These are phyloP conservation scores for Hanseniaspora guilliermondii DNA, from an alignment of 805 yeast genomes.

Conservation along the genomic window DNA sequence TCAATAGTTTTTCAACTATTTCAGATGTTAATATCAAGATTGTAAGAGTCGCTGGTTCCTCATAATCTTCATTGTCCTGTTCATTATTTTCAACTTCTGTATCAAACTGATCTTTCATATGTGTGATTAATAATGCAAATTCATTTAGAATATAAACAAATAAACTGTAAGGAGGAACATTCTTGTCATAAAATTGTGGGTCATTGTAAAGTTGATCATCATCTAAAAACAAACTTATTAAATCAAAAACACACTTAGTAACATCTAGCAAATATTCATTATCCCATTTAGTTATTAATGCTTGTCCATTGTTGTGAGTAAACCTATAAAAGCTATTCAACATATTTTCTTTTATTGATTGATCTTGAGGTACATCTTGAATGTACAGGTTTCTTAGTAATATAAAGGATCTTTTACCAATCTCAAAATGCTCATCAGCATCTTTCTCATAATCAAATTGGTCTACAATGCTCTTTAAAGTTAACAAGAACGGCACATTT, in stretches of 20 bases:
- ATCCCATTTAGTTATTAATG: background rate
- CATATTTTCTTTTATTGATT: background rate
- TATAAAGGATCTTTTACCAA: slow-evolving; percentile 24
- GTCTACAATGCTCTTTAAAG: slow-evolving; percentile 18
- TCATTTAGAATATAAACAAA: background rate
- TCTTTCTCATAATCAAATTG: slow-evolving; percentile 11
- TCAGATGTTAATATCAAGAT: slow-evolving; percentile 11
- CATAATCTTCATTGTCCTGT: slow-evolving; percentile 18
- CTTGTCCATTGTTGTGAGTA: background rate
- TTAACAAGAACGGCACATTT: slow-evolving; percentile 17
- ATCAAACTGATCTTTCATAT: background rate
- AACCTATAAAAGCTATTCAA: background rate
- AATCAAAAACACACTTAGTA: slow-evolving; percentile 6
- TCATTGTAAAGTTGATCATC: slow-evolving; percentile 1
- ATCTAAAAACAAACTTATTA: slow-evolving; percentile 4
- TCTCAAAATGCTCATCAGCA: slow-evolving; percentile 12
- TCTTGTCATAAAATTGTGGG: background rate
- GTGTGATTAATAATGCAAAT: background rate
- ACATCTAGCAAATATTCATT: slow-evolving; percentile 1
- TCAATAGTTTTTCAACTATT: slow-evolving; percentile 17
- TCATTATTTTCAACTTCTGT: slow-evolving; percentile 16
- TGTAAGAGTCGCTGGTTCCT: slow-evolving; percentile 18
- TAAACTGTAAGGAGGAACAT: background rate
- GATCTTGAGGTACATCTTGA: slow-evolving; percentile 15
- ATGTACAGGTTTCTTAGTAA: slow-evolving; percentile 23